A percentile compares a stretch with the other conserved stretches of the same genome.
Evolutionary conservation across 768 basidiomycete species (phyloP).

Genomic region (Cubamyces lactineus): DNA sequence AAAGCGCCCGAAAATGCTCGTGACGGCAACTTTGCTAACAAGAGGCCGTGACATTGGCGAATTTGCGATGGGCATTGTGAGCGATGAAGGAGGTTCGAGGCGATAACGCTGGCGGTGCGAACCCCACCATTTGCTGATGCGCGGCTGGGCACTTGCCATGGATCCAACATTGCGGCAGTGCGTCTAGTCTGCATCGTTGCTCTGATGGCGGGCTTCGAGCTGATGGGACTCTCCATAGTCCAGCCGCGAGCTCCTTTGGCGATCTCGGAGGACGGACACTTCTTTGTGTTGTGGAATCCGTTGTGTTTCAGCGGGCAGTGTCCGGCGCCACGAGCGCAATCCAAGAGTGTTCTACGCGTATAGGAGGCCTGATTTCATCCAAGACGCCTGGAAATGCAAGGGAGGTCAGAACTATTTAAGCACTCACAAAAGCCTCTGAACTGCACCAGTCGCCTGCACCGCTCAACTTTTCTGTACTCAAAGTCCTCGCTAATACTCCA

Average conservation of each 20-base stretch:
- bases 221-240: background rate
- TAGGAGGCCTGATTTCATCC: background rate
- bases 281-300: no score
- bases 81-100: no score
- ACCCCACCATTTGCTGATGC: background rate
- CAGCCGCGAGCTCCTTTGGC: background rate
- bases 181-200: background rate
- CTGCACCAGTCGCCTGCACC: background rate
- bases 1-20: no score
- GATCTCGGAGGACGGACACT: background rate
- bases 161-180: conserved; percentile 8
- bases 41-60: no score
- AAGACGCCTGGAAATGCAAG: background rate
- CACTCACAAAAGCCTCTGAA: background rate
- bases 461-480: background rate
- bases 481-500: background rate
- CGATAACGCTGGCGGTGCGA: background rate
- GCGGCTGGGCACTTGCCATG: background rate
- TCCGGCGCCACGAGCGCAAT: conserved; percentile 2
- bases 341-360: background rate
- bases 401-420: background rate
- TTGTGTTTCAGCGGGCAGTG: conserved; percentile 4
- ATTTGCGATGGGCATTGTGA: no score
- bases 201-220: background rate
- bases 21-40: no score